These are phyloP conservation scores for Ganoderma multipileum DNA, from an alignment of 1,284 basidiomycete genomes.

Conservation along the genomic window DNA sequence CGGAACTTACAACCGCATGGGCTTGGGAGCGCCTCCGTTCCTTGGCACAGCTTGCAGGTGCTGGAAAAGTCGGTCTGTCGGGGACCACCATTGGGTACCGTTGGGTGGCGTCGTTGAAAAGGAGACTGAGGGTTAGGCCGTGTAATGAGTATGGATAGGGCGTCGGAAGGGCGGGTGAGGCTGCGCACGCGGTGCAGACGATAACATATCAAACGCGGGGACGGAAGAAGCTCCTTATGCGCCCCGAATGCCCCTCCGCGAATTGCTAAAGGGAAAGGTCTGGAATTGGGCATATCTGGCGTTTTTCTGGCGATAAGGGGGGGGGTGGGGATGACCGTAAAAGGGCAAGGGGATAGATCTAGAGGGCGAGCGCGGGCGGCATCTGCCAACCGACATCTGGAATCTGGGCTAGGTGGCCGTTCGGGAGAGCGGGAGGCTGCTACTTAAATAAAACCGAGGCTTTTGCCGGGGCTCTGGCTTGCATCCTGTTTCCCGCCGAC, in stretches of 20 bases:
- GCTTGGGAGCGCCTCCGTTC: conserved; percentile 3
- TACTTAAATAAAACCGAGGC: conserved; percentile 41
- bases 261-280: neutral
- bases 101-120: neutral
- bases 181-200: neutral
- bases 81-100: neutral
- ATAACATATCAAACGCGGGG: neutral
- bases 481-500: conserved; percentile 35
- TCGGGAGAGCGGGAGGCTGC: conserved; percentile 32
- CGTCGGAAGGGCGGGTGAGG: neutral
- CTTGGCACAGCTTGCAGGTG: neutral
- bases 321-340: neutral
- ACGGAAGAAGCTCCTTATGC: neutral
- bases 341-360: conserved; percentile 9
- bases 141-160: neutral
- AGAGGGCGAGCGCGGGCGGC: conserved; percentile 6
- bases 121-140: neutral
- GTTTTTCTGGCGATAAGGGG: neutral
- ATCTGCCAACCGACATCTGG: conserved; percentile 27
- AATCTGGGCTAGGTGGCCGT: conserved; percentile 22
- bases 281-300: neutral
- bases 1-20: neutral
- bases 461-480: conserved; percentile 26
- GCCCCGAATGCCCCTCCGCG: neutral
- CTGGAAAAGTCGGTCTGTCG: neutral